A percentile compares a stretch with the other conserved stretches of the same genome.
Conservation (phyloP, 768 basidiomycete species). For the Imleria badia region DNA sequence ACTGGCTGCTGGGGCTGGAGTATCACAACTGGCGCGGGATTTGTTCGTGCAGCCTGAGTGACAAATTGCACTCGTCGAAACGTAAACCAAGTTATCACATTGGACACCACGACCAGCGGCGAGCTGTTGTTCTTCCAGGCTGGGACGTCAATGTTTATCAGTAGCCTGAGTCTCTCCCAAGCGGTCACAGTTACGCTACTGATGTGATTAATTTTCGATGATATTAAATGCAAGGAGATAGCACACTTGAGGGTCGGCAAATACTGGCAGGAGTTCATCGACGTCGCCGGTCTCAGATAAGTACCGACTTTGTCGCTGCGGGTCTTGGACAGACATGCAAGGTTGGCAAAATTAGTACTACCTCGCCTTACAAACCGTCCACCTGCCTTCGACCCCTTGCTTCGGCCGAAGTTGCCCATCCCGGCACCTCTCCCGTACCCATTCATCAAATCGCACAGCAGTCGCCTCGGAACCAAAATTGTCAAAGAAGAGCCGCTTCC, state of each 20-base stretch:
- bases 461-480: constrained; percentile 31
- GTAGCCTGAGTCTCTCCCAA: too few relatives aligned
- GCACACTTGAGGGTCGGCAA: background rate
- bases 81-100: too few relatives aligned
- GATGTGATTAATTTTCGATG: too few relatives aligned
- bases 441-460: constrained; percentile 43
- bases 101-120: too few relatives aligned
- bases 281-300: background rate
- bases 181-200: too few relatives aligned
- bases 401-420: constrained; percentile 53
- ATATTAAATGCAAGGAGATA: background rate
- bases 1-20: too few relatives aligned
- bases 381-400: constrained; percentile 56
- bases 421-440: constrained; percentile 45
- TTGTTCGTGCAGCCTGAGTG: too few relatives aligned
- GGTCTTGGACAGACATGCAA: background rate
- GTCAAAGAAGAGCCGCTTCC: constrained; percentile 46
- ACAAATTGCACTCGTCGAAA: too few relatives aligned
- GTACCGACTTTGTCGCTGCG: background rate
- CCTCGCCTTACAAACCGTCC: constrained; percentile 58
- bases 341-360: constrained; percentile 13
- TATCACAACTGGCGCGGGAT: too few relatives aligned
- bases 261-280: too few relatives aligned
- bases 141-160: too few relatives aligned
- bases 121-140: too few relatives aligned